Base-by-base conservation (phyloP, 2,329 filamentous ascomycete species). In the Cladosporium sp. region DNA sequence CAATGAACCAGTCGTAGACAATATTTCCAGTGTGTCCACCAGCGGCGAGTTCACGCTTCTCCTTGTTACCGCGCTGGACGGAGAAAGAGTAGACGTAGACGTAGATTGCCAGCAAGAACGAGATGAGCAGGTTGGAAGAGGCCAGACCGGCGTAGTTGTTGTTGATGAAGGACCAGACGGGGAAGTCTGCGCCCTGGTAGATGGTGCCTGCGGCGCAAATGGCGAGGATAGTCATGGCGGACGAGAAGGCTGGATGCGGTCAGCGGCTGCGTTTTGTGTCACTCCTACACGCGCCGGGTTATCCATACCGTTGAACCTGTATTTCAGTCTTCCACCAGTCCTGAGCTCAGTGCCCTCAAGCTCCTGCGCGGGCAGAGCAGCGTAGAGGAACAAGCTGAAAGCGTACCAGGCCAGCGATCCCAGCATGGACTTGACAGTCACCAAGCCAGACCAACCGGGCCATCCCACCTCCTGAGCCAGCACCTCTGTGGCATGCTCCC, bases 1-100 rank as follows among this genome's bases (percentile, higher is more conserved):
- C 92, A 58, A 97, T 96, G 72, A 90, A 97, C 83, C 89, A 97
- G 70, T 97, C 92, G 68, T 97, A 96, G 32, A 96, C 71, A 56
- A 89, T 73, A 69, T 95, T 96, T 52, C 90, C 91, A 1, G 83
- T 84, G 64, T 87, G 81, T 13, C 90, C 91, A 39, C 91, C 90
- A 1, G 82, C 81, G 0, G 91, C 91, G 7, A 97, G 79, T 67
- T 93, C 85, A 34, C 91, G 87, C 55, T 80, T 74, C 42, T 85
- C 78, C 11, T 79, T 74, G 66, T 95, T 89, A 38, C 81, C 83
- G n/a, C 82, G 71, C 67, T 88, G 86, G 56, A 96, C 87, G 47
- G 79, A 78, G 73, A 96, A 96, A 65, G 88, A 95, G 60, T 79
- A 79, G 50, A 88, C 69, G 64, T 97, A 97, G 56, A 92, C 85